Conservation (phyloP, 345 rosid species). For the Brassica rapa region DNA sequence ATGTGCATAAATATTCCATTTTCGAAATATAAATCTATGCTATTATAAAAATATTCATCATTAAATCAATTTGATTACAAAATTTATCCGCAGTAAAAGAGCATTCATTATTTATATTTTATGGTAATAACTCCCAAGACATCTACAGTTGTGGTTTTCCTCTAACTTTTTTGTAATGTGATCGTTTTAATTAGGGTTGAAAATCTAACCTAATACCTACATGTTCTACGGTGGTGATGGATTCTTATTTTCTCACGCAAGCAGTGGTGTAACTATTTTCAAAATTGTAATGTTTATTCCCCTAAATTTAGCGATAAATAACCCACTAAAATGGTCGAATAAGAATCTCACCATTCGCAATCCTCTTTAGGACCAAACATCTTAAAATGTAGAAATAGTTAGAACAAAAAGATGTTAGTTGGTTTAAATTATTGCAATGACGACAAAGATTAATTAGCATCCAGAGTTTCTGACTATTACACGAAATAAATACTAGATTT, state of each 20-base stretch:
- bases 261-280: background rate
- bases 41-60: background rate
- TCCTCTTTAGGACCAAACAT: constrained; percentile 16
- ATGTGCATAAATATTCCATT: background rate
- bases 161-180: background rate
- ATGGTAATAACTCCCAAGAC: background rate
- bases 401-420: constrained; percentile 17
- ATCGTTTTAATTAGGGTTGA: constrained; percentile 1
- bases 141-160: constrained; percentile 3
- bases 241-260: constrained; percentile 28
- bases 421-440: constrained; percentile 33
- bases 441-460: constrained; percentile 39
- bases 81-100: background rate
- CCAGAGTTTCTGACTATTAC: constrained; percentile 11
- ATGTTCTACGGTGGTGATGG: constrained; percentile 21
- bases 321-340: constrained; percentile 12
- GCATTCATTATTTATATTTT: background rate
- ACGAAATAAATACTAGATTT: background rate
- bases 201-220: constrained; percentile 2
- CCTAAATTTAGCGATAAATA: background rate
- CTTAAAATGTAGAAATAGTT: constrained; percentile 16
- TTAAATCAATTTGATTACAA: background rate
- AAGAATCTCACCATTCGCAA: constrained; percentile 20
- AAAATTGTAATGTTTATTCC: background rate
- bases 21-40: background rate